Evolutionary conservation across 208 protist species (phyloP), one percentile per base, ranked within the genome.

Genomic region (Leishmania arabica): DNA sequence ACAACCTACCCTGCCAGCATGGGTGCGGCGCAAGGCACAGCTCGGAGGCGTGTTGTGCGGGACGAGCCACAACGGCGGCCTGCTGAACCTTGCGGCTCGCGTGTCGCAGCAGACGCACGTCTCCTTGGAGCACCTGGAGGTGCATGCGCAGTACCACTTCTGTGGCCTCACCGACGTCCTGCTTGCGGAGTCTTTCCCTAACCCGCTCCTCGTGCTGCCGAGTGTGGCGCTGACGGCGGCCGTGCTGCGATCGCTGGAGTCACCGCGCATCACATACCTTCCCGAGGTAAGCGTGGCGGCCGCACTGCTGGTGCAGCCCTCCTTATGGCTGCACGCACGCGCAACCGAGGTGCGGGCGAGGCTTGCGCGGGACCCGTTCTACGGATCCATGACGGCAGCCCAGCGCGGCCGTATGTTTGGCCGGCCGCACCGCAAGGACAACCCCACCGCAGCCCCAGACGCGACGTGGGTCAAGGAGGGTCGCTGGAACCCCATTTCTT

Each of bases 111-210:
- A 89, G 65, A 87, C 88, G 56, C 73, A 78, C 58, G 75, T 96
- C 40, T 86, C 90, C 37, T 85, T 93, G 5, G 89, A 95, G 17
- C 90, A 96, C 75, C 86, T 97, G 17, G 87, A 93, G 47, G 87
- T 89, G 34, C 88, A 96, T 79, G 87, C 92, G 27, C 82, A 86
- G 77, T 84, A 93, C 79, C 91, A 95, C 75, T 97, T 93, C 82
- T 95, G 92, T 77, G 92, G 91, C 19, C 84, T 96, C 42, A 96
- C 94, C 17, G 94, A 97, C 75, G 90, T 96, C 1, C 80, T 97
- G 45, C 79, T 97, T 42, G 84, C 89, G 11, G 84, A 83, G 19
- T 92, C 89, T 65, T 97, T 95, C 81, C 90, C 92, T 1, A 87
- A 95, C 66, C 88, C 92, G 51, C 68, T 82, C 27, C 76, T 88